A percentile compares a stretch with the other conserved stretches of the same genome.
These are phyloP conservation scores for Letharia lupina DNA, from an alignment of 495 filamentous ascomycete species.

Conservation along the genomic window DNA sequence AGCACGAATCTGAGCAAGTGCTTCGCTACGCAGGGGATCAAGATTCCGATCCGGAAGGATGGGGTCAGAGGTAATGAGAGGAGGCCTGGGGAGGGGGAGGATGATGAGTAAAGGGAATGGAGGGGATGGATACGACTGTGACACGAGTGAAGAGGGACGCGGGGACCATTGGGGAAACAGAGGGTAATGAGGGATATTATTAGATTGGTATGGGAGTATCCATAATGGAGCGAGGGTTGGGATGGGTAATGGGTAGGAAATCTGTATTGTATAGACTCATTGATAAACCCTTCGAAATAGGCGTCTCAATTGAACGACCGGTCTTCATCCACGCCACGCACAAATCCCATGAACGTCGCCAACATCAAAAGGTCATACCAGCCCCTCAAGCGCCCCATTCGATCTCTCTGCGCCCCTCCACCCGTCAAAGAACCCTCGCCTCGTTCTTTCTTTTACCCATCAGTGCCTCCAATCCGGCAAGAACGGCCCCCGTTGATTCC, in stretches of 20 bases:
- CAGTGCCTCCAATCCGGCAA: no score
- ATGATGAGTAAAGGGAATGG: conserved; percentile 19
- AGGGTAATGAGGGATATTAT: background rate
- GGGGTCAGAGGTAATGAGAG: conserved; percentile 54
- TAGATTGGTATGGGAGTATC: background rate
- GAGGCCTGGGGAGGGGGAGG: conserved; percentile 56
- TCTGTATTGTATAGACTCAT: background rate
- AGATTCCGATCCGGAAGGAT: conserved; percentile 90
- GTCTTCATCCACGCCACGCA: no score
- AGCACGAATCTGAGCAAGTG: conserved; percentile 87
- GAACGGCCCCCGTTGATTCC: no score
- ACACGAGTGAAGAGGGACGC: background rate
- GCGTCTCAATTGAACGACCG: background rate
- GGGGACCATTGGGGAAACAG: background rate
- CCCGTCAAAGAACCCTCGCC: no score
- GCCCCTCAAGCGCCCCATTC: no score
- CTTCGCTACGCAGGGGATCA: conserved; percentile 93
- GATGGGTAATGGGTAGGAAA: background rate
- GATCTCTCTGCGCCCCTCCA: no score
- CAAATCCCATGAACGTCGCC: no score
- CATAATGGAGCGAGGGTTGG: background rate
- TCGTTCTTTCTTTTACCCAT: no score
- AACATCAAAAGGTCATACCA: no score
- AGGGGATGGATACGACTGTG: background rate
- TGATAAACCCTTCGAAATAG: background rate